A percentile compares a stretch with the other conserved stretches of the same genome.
phyloP scores from a whole-genome alignment of 1,139 yeast genomes.

The Taphrina pruni region DNA sequence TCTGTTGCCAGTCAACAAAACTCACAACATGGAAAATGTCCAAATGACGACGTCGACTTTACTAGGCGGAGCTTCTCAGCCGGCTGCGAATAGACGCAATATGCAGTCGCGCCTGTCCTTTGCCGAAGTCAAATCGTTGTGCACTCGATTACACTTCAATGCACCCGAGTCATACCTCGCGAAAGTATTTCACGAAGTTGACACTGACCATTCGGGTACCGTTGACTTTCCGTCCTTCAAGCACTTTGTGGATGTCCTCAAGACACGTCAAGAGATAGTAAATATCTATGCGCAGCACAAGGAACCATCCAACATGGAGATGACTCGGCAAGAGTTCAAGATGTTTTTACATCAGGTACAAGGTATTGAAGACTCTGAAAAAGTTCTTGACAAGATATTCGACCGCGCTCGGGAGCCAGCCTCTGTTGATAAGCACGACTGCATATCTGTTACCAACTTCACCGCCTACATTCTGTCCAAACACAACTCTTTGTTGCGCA shows the following conservation, averaged over 20 bases:
- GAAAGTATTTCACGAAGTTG: slow-evolving; percentile 60
- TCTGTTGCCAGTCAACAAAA: slow-evolving; percentile 8
- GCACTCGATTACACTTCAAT: slow-evolving; percentile 72
- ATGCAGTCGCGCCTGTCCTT: slow-evolving; percentile 56
- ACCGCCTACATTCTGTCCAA: slow-evolving; percentile 61
- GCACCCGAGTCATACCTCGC: slow-evolving; percentile 56
- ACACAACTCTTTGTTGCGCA: slow-evolving; percentile 49
- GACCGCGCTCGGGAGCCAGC: slow-evolving; percentile 25
- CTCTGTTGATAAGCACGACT: slow-evolving; percentile 14
- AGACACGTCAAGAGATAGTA: slow-evolving; percentile 60
- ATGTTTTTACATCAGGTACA: slow-evolving; percentile 62
- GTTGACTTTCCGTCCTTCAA: slow-evolving; percentile 76
- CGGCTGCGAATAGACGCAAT: neutral
- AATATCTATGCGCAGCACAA: slow-evolving; percentile 53
- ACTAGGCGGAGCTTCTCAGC: neutral
- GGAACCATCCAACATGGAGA: slow-evolving; percentile 39
- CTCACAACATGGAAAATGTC: slow-evolving; percentile 47
- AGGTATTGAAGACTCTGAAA: slow-evolving; percentile 36
- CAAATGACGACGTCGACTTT: neutral
- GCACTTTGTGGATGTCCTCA: slow-evolving; percentile 64
- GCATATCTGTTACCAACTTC: slow-evolving; percentile 56
- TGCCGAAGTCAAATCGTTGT: slow-evolving; percentile 69
- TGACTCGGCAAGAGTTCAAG: slow-evolving; percentile 55
- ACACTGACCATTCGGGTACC: slow-evolving; percentile 55
- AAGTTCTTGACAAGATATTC: slow-evolving; percentile 12